Percentiles rank a stretch among this genome's conserved stretches.
phyloP scores from a whole-genome alignment of 2,329 filamentous ascomycete species.

The Colletotrichum karsti region DNA sequence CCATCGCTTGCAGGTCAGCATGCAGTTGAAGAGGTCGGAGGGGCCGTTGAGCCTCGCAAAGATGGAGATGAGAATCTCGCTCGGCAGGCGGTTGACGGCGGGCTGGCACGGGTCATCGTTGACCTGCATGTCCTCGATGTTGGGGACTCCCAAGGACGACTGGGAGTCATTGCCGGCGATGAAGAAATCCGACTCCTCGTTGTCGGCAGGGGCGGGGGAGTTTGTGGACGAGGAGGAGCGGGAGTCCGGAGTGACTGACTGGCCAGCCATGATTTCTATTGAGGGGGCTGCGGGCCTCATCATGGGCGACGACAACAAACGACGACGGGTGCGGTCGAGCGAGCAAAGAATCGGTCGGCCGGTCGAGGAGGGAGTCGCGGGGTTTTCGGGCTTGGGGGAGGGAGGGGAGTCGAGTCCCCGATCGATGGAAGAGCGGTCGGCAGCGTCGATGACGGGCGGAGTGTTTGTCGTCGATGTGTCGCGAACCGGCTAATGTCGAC shows the following conservation, averaged over 20 bases:
- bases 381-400: constrained; percentile 7
- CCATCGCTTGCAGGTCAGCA: constrained; percentile 96
- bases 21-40: constrained; percentile 82
- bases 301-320: constrained; percentile 17
- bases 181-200: constrained; percentile 95
- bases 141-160: constrained; percentile 86
- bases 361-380: constrained; percentile 10
- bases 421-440: neutral
- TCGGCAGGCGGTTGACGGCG: constrained; percentile 87
- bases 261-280: constrained; percentile 36
- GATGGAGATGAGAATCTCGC: constrained; percentile 93
- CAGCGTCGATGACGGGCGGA: neutral
- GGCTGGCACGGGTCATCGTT: constrained; percentile 73
- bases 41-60: constrained; percentile 84
- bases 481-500: neutral
- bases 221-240: constrained; percentile 75
- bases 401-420: constrained; percentile 23
- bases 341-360: constrained; percentile 10
- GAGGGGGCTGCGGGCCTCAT: constrained; percentile 37
- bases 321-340: neutral
- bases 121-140: constrained; percentile 77
- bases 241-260: constrained; percentile 49
- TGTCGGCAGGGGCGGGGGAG: constrained; percentile 78
- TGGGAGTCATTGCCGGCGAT: constrained; percentile 89
- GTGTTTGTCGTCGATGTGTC: constrained; percentile 7